These are phyloP conservation scores for Paecilomyces variotii DNA, from an alignment of 2,329 filamentous ascomycete species.

Conservation along the genomic window DNA sequence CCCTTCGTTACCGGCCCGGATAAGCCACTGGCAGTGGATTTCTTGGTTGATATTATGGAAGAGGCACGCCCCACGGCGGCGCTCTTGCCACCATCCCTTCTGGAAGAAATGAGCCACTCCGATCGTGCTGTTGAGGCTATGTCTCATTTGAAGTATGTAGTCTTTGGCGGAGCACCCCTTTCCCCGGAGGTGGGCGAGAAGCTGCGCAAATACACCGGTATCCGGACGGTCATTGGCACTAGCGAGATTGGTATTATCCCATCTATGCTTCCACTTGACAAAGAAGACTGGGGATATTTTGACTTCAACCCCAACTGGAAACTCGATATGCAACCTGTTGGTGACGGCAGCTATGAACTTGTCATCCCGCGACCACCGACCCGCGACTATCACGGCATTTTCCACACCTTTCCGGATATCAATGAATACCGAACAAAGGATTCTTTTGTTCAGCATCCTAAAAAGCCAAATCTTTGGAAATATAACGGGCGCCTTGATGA, in stretches of 20 bases:
- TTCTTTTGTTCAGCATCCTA: slow-evolving; percentile 14
- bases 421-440: slow-evolving; percentile 13
- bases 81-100: slow-evolving; percentile 15
- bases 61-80: slow-evolving; percentile 10
- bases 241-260: slow-evolving; percentile 7
- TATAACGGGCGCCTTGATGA: slow-evolving; percentile 33
- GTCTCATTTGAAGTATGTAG: slow-evolving; percentile 7
- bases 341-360: slow-evolving; percentile 12
- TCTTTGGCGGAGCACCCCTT: slow-evolving; percentile 10
- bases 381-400: slow-evolving; percentile 5
- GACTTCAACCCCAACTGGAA: slow-evolving; percentile 14
- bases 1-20: slow-evolving; percentile 17
- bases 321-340: slow-evolving; percentile 11
- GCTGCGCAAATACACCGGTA: background rate
- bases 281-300: slow-evolving; percentile 14
- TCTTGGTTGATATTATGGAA: slow-evolving; percentile 13
- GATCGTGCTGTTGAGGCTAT: slow-evolving; percentile 10
- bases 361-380: slow-evolving; percentile 6
- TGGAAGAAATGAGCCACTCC: slow-evolving; percentile 18
- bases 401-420: slow-evolving; percentile 13
- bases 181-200: slow-evolving; percentile 5
- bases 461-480: slow-evolving; percentile 24
- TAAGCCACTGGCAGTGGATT: slow-evolving; percentile 16
- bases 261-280: slow-evolving; percentile 3
- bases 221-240: slow-evolving; percentile 1